A percentile compares a stretch with the other conserved stretches of the same genome.
These are phyloP conservation scores for Lasiodiplodia theobromae DNA, from an alignment of 2,329 filamentous ascomycete genomes.

Conservation along the genomic window DNA sequence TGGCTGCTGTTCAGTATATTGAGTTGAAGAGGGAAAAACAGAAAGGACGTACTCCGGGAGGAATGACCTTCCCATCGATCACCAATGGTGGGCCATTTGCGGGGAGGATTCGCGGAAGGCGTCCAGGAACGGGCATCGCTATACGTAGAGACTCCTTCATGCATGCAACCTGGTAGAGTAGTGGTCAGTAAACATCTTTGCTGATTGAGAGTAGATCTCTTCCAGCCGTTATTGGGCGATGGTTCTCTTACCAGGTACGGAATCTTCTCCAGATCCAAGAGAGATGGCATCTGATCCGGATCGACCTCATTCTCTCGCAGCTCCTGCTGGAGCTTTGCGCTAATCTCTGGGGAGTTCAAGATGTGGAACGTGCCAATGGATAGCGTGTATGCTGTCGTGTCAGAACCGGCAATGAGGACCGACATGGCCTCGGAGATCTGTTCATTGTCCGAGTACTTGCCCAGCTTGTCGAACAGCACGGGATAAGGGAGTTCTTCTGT, in stretches of 20 bases:
- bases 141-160: constrained; percentile 4
- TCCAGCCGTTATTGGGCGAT: not conserved
- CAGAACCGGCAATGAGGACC: constrained; percentile 1
- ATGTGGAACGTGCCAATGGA: not conserved
- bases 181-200: too few relatives aligned
- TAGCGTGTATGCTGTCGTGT: not conserved
- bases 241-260: constrained; percentile 2
- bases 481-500: not conserved
- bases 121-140: not conserved
- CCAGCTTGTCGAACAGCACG: not conserved
- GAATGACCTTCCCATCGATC: not conserved
- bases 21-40: not conserved
- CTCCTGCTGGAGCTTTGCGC: not conserved
- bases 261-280: not conserved
- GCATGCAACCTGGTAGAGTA: not conserved
- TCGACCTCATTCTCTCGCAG: not conserved
- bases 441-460: not conserved
- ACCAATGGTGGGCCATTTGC: not conserved
- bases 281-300: not conserved
- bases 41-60: not conserved
- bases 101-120: not conserved
- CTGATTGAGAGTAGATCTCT: not conserved
- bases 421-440: not conserved
- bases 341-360: not conserved
- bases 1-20: not conserved